Conservation (phyloP, 768 basidiomycete genomes). For the Tricholoma hemisulphureum region DNA sequence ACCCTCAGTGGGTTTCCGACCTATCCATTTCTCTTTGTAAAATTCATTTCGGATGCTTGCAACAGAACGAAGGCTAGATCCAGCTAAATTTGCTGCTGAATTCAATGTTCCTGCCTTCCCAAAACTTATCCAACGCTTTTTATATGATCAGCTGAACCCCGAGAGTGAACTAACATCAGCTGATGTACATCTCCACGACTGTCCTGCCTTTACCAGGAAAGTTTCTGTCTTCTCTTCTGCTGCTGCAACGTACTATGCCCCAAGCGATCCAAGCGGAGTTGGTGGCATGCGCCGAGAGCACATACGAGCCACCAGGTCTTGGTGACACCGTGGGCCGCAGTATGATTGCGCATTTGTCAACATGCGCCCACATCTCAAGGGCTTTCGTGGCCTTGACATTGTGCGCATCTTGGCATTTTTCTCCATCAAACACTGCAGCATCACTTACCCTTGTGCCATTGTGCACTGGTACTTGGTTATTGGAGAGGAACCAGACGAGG, state of each 20-base stretch:
- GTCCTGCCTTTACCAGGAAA: not conserved
- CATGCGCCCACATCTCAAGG: not conserved
- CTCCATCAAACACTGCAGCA: not conserved
- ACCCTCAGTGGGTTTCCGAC: not conserved
- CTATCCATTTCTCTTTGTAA: not conserved
- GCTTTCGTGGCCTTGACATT: not conserved
- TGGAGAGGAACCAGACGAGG: no score
- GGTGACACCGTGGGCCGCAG: constrained; percentile 4
- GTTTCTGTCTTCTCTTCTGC: constrained; percentile 18
- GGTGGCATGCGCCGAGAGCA: no score
- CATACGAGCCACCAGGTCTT: constrained; percentile 19
- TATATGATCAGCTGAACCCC: no score
- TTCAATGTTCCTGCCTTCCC: not conserved
- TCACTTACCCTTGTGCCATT: constrained; percentile 1
- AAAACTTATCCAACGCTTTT: not conserved
- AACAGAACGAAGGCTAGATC: not conserved
- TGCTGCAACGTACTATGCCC: constrained; percentile 16
- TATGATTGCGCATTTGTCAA: not conserved
- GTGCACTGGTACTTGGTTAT: not conserved
- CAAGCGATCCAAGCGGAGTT: constrained; percentile 15
- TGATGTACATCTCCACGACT: no score
- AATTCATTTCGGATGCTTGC: not conserved
- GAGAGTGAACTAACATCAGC: no score
- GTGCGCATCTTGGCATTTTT: not conserved
- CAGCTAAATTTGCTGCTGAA: not conserved